Evolutionary conservation across 306 rosid genomes (phyloP).

Genomic region (Vigna reflexopilosa): DNA sequence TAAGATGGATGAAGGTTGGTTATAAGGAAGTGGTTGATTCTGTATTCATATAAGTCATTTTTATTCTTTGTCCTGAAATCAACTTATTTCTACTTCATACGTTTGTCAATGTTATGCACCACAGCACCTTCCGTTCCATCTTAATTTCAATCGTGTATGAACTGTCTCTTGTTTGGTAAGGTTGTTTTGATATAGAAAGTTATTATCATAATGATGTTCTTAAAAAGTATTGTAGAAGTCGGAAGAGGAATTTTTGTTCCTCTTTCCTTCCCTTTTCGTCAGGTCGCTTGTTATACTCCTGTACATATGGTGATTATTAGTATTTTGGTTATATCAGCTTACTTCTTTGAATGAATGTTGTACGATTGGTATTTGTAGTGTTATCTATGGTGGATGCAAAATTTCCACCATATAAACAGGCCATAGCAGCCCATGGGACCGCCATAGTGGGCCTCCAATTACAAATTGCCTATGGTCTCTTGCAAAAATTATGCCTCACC

Average conservation of each 20-base stretch:
- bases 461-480: not conserved
- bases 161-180: constrained; percentile 8
- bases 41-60: not conserved
- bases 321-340: constrained; percentile 17
- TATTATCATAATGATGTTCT: not conserved
- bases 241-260: not conserved
- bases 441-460: not conserved
- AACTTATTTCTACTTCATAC: constrained; percentile 34
- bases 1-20: constrained; percentile 86
- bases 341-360: constrained; percentile 22
- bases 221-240: constrained; percentile 6
- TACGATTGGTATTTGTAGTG: constrained; percentile 9
- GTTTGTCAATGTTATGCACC: not conserved
- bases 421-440: not conserved
- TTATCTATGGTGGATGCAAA: not conserved
- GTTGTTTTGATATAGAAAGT: constrained; percentile 14
- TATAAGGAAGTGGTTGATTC: constrained; percentile 41
- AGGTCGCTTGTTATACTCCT: not conserved
- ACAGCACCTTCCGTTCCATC: not conserved
- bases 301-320: not conserved
- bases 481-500: not conserved
- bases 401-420: not conserved
- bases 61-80: constrained; percentile 21
- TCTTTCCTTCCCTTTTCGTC: constrained; percentile 1
- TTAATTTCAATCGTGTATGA: constrained; percentile 3